These are phyloP conservation scores for Diplosphaera chodatii DNA, from an alignment of 139 green algal genomes.

Conservation along the genomic window DNA sequence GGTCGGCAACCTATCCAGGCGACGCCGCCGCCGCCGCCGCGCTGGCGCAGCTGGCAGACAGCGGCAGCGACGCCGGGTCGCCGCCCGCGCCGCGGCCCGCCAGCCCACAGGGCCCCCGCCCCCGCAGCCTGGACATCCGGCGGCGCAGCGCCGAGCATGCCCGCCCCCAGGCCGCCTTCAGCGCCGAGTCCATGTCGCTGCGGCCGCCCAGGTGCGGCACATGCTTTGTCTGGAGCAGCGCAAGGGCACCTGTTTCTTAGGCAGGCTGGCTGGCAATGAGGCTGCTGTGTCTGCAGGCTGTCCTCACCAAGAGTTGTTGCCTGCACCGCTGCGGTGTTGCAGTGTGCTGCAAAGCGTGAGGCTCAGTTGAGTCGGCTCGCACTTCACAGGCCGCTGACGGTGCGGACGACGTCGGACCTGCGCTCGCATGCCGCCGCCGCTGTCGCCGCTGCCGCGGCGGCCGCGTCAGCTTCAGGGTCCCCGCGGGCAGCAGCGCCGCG, in stretches of 20 bases:
- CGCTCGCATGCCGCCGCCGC: no score
- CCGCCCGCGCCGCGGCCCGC: no score
- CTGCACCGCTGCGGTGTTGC: no score
- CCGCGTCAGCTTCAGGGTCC: no score
- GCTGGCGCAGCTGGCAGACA: background rate
- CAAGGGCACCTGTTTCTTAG: no score
- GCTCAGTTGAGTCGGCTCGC: no score
- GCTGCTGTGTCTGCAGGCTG: no score
- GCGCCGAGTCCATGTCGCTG: background rate
- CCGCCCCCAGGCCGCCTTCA: background rate
- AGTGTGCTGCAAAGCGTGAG: no score
- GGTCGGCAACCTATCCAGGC: background rate
- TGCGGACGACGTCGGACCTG: background rate
- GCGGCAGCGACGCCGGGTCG: background rate
- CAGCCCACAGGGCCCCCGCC: background rate
- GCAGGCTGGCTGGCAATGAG: no score
- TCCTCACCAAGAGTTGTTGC: no score
- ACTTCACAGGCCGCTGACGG: background rate
- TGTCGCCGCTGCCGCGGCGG: background rate
- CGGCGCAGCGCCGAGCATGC: background rate
- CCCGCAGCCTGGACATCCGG: background rate
- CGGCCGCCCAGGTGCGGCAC: background rate
- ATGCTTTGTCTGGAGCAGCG: no score
- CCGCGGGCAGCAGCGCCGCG: background rate
- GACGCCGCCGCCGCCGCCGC: background rate